Base-by-base conservation (phyloP, 345 rosid genomes). In the Bruguiera gymnorhiza region DNA sequence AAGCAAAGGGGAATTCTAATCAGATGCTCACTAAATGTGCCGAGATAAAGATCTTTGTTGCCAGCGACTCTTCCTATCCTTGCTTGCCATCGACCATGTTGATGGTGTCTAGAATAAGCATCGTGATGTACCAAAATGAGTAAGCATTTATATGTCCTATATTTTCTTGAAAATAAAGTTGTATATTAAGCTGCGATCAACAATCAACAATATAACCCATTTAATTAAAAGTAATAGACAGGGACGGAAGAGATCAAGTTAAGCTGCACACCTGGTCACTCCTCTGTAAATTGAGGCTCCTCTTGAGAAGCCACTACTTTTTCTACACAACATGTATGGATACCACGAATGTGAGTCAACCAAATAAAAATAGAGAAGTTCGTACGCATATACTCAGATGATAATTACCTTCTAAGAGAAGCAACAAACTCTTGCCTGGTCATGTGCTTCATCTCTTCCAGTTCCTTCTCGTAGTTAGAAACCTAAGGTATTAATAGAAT, bases 261-360 rank as follows among this genome's bases (percentile, higher is more conserved):
- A 69, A 55, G 8, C 5, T 26, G 62, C 72, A 24, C 68, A 91
- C 98, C 98, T 87, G 5, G 98, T 94, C 39, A 94, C 98, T 27
- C 98, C 98, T 83, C 98, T 84, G 71, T 94, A 94, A 75, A 94
- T 87, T 6, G 98, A 94, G 46, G 98, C 98, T 65, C 98, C 98
- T 71, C 97, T 82, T 27, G 98, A 94, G 85, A 94, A 94, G 60
- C 98, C 98, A 76, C 98, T 94, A 61, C 98, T 94, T 82, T 88
- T 94, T 69, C 98, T 93, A 26, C 46, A 58, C 23, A 63, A 50
- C 9, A 31, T 67, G 9, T 57, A 30, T 10, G 50, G 50, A 43
- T 11, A 11, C 50, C 1, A 3, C 16, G 16, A 5, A 15, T 3
- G 18, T 43, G 19, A 43, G 50, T 3, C 5, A 13, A 39, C 3